A percentile compares a stretch with the other conserved stretches of the same genome.
Conservation (phyloP, 306 rosid species). For the Vigna nakashimae region DNA sequence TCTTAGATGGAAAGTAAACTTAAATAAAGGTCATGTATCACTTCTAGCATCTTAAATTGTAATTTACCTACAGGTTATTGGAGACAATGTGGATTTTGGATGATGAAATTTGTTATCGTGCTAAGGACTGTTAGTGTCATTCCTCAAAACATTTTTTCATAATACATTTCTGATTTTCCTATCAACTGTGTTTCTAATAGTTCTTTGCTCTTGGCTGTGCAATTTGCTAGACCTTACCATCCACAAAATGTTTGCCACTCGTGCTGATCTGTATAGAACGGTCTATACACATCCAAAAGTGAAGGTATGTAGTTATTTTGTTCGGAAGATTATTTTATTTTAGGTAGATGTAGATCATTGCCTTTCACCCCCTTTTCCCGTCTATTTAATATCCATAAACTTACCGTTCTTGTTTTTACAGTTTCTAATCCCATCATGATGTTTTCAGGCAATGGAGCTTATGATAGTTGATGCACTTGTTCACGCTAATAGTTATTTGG, state of each 20-base stretch:
- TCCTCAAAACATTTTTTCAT: constrained; percentile 18
- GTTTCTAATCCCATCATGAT: constrained; percentile 40
- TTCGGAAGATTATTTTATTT: constrained; percentile 29
- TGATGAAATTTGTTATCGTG: constrained; percentile 92
- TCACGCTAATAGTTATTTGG: constrained; percentile 72
- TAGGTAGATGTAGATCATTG: constrained; percentile 27
- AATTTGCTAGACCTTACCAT: constrained; percentile 74
- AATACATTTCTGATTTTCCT: constrained; percentile 31
- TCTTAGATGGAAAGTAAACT: constrained; percentile 32
- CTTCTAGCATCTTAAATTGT: constrained; percentile 35
- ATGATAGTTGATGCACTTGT: constrained; percentile 87
- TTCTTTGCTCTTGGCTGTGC: constrained; percentile 44
- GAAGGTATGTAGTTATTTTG: constrained; percentile 56
- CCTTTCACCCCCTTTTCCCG: background rate
- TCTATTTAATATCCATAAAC: background rate
- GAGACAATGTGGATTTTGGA: constrained; percentile 91
- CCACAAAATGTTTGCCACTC: constrained; percentile 89
- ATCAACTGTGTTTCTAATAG: constrained; percentile 35
- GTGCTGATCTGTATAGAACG: constrained; percentile 93
- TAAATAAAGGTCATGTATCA: constrained; percentile 30
- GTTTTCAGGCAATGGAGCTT: constrained; percentile 87
- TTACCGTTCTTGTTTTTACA: constrained; percentile 14
- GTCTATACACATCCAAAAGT: constrained; percentile 95
- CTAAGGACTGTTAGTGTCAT: constrained; percentile 79
- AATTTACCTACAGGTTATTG: constrained; percentile 65